A percentile compares a stretch with the other conserved stretches of the same genome.
phyloP scores from a whole-genome alignment of 2,329 filamentous ascomycete species.

The Cladosporium velox region DNA sequence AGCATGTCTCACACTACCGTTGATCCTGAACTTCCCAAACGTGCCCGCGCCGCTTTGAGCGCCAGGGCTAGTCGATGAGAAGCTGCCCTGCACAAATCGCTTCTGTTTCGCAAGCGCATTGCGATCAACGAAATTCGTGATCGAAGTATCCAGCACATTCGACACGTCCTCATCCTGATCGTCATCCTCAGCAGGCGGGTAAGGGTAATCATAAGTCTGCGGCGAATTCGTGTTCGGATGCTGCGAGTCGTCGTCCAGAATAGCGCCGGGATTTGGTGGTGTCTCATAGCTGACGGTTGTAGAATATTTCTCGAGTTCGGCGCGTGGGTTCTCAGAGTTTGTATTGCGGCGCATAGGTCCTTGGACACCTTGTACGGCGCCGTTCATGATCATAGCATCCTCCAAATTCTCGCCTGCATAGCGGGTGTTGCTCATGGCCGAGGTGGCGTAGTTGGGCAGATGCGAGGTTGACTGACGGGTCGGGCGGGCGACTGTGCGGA shows the following conservation, averaged over 20 bases:
- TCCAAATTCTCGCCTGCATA: conserved; percentile 6
- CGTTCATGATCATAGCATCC: conserved; percentile 32
- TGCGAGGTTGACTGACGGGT: conserved; percentile 14
- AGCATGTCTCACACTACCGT: background rate
- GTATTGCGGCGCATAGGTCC: conserved; percentile 30
- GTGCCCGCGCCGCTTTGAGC: background rate
- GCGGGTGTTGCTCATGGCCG: conserved; percentile 1
- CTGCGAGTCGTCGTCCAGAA: conserved; percentile 28
- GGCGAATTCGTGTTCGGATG: conserved; percentile 4
- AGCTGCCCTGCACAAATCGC: conserved; percentile 20
- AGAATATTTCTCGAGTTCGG: background rate
- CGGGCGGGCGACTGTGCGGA: conserved; percentile 29
- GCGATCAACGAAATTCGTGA: conserved; percentile 21
- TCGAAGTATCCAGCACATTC: conserved; percentile 17
- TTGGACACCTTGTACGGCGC: conserved; percentile 30
- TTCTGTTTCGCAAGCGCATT: conserved; percentile 25
- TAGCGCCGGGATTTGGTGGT: conserved; percentile 33
- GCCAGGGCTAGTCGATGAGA: background rate
- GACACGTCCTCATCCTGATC: conserved; percentile 21
- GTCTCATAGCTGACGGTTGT: conserved; percentile 33
- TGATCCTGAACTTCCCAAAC: conserved; percentile 17
- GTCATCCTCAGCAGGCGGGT: conserved; percentile 17
- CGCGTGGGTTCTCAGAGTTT: background rate
- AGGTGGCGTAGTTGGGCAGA: conserved; percentile 16
- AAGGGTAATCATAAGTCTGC: conserved; percentile 10